Conservation (phyloP, 202 grass and related monocot genomes). For the Schoenoplectus tabernaemontani region DNA sequence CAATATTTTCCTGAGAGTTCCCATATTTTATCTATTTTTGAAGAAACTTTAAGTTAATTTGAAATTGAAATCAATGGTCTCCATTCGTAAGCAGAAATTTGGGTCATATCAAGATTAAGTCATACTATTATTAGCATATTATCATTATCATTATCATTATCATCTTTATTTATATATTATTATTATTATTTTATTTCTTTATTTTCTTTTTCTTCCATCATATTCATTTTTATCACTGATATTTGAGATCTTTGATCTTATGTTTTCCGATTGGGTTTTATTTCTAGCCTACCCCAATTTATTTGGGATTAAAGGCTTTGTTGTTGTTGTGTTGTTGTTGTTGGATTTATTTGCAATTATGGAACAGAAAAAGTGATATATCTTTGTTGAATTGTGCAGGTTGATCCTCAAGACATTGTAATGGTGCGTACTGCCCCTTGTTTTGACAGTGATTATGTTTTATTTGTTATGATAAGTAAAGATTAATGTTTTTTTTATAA, state of each 20-base stretch:
- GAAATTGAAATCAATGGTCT: not conserved
- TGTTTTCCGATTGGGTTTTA: too few species aligned
- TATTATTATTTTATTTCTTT: too few species aligned
- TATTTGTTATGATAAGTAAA: not conserved
- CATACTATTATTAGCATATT: too few species aligned
- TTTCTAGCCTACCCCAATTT: too few species aligned
- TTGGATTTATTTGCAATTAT: not conserved
- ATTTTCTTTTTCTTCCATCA: too few species aligned
- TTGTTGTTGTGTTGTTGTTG: too few species aligned
- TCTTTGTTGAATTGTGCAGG: slow-evolving; percentile 53
- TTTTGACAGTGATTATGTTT: slow-evolving; percentile 7
- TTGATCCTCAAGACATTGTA: slow-evolving; percentile 97
- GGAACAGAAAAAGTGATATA: not conserved
- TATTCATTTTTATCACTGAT: too few species aligned
- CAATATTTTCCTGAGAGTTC: not conserved
- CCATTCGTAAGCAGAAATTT: not conserved
- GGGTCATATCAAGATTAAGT: not conserved
- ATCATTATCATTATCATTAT: too few species aligned
- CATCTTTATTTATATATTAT: too few species aligned
- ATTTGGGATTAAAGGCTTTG: too few species aligned
- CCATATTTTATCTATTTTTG: not conserved
- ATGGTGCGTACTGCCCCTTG: slow-evolving; percentile 54
- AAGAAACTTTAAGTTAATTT: not conserved
- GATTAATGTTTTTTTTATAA: slow-evolving; percentile 9
- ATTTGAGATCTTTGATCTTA: too few species aligned